Conservation (phyloP, 140 eudicot genomes). For the Oenanthe javanica region DNA sequence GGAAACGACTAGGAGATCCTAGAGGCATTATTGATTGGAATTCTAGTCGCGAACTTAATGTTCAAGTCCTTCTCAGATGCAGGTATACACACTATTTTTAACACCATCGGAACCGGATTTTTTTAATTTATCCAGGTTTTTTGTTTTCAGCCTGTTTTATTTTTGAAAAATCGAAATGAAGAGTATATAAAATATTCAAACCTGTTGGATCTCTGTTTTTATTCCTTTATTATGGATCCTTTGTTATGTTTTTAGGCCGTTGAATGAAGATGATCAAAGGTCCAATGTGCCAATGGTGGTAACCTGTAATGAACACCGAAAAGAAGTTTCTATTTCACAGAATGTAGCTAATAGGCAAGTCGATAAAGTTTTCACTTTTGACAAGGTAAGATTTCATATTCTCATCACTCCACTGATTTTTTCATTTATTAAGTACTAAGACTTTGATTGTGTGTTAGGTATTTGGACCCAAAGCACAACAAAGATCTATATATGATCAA, state of each 20-base stretch:
- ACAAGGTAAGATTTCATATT: slow-evolving; percentile 44
- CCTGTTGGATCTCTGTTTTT: not conserved
- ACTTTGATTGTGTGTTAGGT: slow-evolving; percentile 31
- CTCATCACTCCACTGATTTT: not conserved
- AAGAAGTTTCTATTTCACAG: slow-evolving; percentile 59
- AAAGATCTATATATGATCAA: slow-evolving; percentile 77
- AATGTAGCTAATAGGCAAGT: slow-evolving; percentile 62
- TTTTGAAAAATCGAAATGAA: too few relatives aligned
- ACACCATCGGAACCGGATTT: too few relatives aligned
- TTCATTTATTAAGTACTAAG: not conserved
- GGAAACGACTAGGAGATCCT: slow-evolving; percentile 49
- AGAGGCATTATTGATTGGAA: slow-evolving; percentile 50
- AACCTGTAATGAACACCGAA: slow-evolving; percentile 68
- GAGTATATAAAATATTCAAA: not conserved
- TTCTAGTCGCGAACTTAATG: slow-evolving; percentile 55
- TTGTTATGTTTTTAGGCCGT: slow-evolving; percentile 38
- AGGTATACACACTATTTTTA: slow-evolving; percentile 31
- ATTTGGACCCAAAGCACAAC: slow-evolving; percentile 91
- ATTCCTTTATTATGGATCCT: not conserved
- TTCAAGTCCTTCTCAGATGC: slow-evolving; percentile 84
- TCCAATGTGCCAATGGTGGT: slow-evolving; percentile 58
- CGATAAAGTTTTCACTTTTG: slow-evolving; percentile 73
- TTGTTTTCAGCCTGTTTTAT: not conserved
- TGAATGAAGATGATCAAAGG: slow-evolving; percentile 65
- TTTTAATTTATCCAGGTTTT: not conserved